Conservation (phyloP, 306 rosid genomes). For the Gynostemma pentaphyllum region DNA sequence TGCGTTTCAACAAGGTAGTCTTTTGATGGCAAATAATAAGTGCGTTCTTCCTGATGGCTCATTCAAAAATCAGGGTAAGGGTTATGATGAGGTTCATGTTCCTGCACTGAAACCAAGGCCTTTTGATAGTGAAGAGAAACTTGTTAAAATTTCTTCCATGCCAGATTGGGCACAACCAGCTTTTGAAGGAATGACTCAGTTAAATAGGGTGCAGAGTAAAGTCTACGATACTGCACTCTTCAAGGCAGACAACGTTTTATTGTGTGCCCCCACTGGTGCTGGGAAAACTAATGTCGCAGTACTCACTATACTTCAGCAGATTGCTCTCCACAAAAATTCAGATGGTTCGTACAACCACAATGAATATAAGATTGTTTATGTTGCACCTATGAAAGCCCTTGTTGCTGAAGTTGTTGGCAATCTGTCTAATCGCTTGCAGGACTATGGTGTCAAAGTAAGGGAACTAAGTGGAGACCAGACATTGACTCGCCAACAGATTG, state of each 20-base stretch:
- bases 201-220: conserved; percentile 89
- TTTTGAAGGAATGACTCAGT: conserved; percentile 78
- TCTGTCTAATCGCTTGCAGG: conserved; percentile 83
- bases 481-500: conserved; percentile 82
- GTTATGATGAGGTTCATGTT: conserved; percentile 86
- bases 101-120: conserved; percentile 73
- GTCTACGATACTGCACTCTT: conserved; percentile 82
- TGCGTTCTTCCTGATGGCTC: conserved; percentile 77
- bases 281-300: conserved; percentile 99
- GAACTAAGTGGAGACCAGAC: conserved; percentile 96
- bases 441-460: conserved; percentile 68
- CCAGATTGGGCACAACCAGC: conserved; percentile 96
- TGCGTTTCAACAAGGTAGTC: conserved; percentile 60
- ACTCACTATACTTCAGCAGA: conserved; percentile 84
- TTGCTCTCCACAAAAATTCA: conserved; percentile 59
- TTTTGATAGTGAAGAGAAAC: conserved; percentile 53
- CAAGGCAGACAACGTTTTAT: conserved; percentile 52
- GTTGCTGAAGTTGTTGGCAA: conserved; percentile 97
- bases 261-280: conserved; percentile 98
- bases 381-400: conserved; percentile 99
- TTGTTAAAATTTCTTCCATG: conserved; percentile 62
- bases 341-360: conserved; percentile 73
- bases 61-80: conserved; percentile 59
- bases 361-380: conserved; percentile 83
- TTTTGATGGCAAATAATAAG: conserved; percentile 56